A percentile compares a stretch with the other conserved stretches of the same genome.
Evolutionary conservation across 371 early-diverging fungal genomes (phyloP).

Genomic region (Mucor saturninus): DNA sequence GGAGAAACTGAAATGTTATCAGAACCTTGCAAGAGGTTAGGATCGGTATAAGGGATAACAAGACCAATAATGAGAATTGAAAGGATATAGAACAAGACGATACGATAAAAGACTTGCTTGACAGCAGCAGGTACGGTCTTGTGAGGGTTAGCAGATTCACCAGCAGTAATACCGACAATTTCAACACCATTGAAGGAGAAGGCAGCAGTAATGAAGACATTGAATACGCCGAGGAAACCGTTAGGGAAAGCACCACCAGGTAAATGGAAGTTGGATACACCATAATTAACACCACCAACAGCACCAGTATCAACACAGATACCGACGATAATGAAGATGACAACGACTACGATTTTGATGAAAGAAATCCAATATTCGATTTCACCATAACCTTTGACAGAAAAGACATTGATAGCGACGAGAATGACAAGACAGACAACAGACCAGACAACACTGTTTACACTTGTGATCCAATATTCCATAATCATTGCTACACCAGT

Average conservation of each 20-base stretch:
- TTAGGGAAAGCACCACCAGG: conserved; percentile 80
- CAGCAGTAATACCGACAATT: conserved; percentile 76
- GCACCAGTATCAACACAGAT: conserved; percentile 70
- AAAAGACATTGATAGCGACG: conserved; percentile 65
- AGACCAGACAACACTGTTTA: conserved; percentile 67
- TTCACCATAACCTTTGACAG: conserved; percentile 76
- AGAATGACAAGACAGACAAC: conserved; percentile 63
- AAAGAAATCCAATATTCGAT: conserved; percentile 63
- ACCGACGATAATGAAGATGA: conserved; percentile 79
- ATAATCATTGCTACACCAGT: conserved; percentile 81
- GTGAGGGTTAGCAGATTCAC: conserved; percentile 74
- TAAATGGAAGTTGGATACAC: conserved; percentile 69
- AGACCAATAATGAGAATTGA: conserved; percentile 78
- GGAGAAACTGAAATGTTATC: conserved; percentile 64
- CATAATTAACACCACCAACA: conserved; percentile 46
- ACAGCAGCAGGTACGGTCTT: conserved; percentile 79
- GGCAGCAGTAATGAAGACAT: conserved; percentile 78
- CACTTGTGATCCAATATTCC: conserved; percentile 74
- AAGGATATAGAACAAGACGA: conserved; percentile 75
- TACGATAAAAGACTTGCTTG: conserved; percentile 76
- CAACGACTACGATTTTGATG: conserved; percentile 62
- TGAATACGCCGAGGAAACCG: conserved; percentile 73
- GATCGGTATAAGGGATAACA: conserved; percentile 68
- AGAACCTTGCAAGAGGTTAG: conserved; percentile 52
- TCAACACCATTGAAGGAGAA: conserved; percentile 88